These are phyloP conservation scores for Bipolaris gigantea DNA, from an alignment of 2,329 filamentous ascomycete species.

Conservation along the genomic window DNA sequence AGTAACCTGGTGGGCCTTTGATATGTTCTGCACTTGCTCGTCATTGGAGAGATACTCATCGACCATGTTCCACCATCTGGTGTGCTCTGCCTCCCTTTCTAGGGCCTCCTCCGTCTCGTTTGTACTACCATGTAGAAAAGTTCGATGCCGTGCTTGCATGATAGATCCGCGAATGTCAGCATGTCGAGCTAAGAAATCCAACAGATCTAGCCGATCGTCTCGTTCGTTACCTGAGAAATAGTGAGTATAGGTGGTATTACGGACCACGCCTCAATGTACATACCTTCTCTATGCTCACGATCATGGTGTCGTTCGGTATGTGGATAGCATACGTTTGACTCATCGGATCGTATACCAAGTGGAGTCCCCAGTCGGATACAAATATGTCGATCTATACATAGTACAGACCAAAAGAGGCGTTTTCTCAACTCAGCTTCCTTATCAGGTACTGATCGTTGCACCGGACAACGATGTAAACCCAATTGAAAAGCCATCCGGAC, in stretches of 20 bases:
- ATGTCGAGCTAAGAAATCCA: slow-evolving; percentile 30
- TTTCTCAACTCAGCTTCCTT: slow-evolving; percentile 27
- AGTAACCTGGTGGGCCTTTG: slow-evolving; percentile 27
- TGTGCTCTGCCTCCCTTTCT: slow-evolving; percentile 27
- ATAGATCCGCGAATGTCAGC: slow-evolving; percentile 28
- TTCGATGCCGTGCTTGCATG: slow-evolving; percentile 24
- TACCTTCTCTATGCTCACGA: slow-evolving; percentile 3
- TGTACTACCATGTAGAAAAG: slow-evolving; percentile 7
- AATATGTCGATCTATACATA: slow-evolving; percentile 30
- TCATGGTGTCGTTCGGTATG: slow-evolving; percentile 21
- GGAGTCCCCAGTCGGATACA: slow-evolving; percentile 29
- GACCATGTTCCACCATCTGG: slow-evolving; percentile 32
- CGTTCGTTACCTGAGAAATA: slow-evolving; percentile 5
- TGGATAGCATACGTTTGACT: slow-evolving; percentile 28
- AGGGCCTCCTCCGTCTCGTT: slow-evolving; percentile 17
- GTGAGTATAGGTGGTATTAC: not conserved
- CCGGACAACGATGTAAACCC: slow-evolving; percentile 22
- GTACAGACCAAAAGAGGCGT: slow-evolving; percentile 30
- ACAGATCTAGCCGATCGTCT: slow-evolving; percentile 23
- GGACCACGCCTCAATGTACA: not conserved
- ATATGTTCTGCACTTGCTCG: slow-evolving; percentile 15
- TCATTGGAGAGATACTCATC: slow-evolving; percentile 28
- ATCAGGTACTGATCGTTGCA: slow-evolving; percentile 3
- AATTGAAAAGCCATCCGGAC: slow-evolving; percentile 28
- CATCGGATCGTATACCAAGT: slow-evolving; percentile 23